Conservation (phyloP, 164 flowering plant species). For the Vitis cinerea region DNA sequence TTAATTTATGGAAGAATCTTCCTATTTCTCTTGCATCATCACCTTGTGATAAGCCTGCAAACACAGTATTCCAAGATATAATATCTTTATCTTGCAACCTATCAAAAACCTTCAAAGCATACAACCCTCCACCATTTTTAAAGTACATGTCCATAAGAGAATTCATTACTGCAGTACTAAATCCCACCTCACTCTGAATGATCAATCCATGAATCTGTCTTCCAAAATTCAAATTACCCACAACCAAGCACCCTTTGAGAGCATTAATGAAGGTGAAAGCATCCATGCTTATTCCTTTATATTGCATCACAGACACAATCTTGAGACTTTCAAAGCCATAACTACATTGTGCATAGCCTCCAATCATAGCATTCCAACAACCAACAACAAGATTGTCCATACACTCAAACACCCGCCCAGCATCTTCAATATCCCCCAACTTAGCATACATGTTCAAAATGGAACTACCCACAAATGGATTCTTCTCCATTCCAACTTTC, state of each 20-base stretch:
- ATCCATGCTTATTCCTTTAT: conserved; percentile 29
- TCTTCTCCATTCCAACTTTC: conserved; percentile 41
- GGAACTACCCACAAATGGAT: conserved; percentile 42
- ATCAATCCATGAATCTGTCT: conserved; percentile 50
- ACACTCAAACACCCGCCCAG: conserved; percentile 30
- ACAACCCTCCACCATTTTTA: conserved; percentile 24
- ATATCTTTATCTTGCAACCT: conserved; percentile 38
- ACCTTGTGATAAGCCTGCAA: conserved; percentile 29
- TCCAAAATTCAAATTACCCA: conserved; percentile 31
- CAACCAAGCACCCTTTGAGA: conserved; percentile 39
- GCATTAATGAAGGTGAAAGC: conserved; percentile 39
- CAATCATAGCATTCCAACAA: conserved; percentile 62
- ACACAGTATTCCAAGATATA: conserved; percentile 52
- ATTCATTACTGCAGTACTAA: conserved; percentile 32
- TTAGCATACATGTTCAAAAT: conserved; percentile 41
- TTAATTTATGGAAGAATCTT: conserved; percentile 28
- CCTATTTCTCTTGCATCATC: conserved; percentile 26
- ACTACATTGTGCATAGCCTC: conserved; percentile 46
- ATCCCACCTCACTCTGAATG: conserved; percentile 20
- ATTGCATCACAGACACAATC: conserved; percentile 27
- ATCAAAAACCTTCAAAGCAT: conserved; percentile 35
- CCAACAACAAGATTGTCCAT: conserved; percentile 31
- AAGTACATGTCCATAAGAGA: conserved; percentile 53
- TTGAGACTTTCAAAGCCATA: conserved; percentile 29
- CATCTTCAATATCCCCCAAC: conserved; percentile 31